phyloP scores from a whole-genome alignment of 495 filamentous ascomycete species.

The Hyaloscypha bicolor region DNA sequence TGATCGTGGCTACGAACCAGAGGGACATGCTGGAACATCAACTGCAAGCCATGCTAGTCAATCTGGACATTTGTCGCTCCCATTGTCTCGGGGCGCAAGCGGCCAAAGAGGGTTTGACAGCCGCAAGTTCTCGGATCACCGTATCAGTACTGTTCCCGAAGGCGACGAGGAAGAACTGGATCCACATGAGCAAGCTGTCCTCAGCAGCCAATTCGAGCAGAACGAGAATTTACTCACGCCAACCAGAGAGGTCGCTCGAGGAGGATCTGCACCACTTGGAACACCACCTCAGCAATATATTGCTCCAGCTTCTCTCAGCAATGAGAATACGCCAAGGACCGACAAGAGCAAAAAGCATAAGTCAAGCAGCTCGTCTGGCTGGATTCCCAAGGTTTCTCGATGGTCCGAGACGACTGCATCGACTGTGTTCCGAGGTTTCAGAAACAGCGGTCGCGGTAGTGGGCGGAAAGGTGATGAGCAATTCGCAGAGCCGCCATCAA shows the following conservation, averaged over 20 bases:
- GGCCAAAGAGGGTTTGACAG: conserved; percentile 58
- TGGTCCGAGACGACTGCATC: conserved; percentile 98
- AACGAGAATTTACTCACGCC: conserved; percentile 52
- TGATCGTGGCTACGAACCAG: conserved; percentile 78
- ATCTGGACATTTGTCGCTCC: conserved; percentile 74
- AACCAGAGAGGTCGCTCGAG: conserved; percentile 47
- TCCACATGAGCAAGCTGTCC: conserved; percentile 48
- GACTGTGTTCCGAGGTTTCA: conserved; percentile 51
- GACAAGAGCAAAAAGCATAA: conserved; percentile 89
- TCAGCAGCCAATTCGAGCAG: conserved; percentile 46
- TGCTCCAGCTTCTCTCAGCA: conserved; percentile 59
- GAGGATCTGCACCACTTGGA: conserved; percentile 65
- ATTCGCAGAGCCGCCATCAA: conserved; percentile 50
- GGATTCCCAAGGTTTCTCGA: conserved; percentile 84
- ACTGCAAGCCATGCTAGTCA: conserved; percentile 69
- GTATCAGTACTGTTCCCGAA: conserved; percentile 88
- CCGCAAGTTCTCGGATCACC: conserved; percentile 69
- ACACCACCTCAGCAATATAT: conserved; percentile 70
- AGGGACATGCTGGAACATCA: conserved; percentile 75
- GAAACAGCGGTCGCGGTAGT: conserved; percentile 49
- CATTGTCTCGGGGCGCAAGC: conserved; percentile 63
- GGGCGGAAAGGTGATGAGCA: conserved; percentile 49
- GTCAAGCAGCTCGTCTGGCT: conserved; percentile 84
- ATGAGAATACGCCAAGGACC: conserved; percentile 74
- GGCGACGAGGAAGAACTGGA: conserved; percentile 69